A percentile compares a stretch with the other conserved stretches of the same genome.
Evolutionary conservation across 2,329 filamentous ascomycete species (phyloP).

Genomic region (Claviceps fusiformis): DNA sequence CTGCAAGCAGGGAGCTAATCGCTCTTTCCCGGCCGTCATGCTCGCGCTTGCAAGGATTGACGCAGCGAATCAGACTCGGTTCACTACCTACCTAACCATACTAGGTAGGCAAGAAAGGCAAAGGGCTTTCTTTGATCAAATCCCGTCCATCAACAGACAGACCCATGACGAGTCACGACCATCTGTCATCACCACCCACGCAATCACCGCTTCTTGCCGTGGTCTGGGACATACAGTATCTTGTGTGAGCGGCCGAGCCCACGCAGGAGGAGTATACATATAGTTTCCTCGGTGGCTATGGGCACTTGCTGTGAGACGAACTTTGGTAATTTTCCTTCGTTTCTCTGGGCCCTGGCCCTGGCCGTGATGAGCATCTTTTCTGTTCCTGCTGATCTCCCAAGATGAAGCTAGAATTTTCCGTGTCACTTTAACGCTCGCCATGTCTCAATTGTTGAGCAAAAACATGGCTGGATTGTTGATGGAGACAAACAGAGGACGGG

Average conservation of each 20-base stretch:
- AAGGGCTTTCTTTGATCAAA: not conserved
- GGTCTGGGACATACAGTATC: not conserved
- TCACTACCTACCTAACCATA: not conserved
- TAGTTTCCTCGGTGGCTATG: not conserved
- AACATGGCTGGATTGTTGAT: not conserved
- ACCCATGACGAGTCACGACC: not conserved
- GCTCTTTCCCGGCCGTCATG: constrained; percentile 12
- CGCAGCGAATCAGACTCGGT: not conserved
- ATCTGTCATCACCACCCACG: not conserved
- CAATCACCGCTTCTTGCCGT: not conserved
- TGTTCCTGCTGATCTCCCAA: not conserved
- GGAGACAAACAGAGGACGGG: not conserved
- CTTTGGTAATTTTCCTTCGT: not conserved
- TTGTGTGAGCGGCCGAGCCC: not conserved
- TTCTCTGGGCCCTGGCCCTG: not conserved
- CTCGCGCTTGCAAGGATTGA: constrained; percentile 1
- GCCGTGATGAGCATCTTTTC: not conserved
- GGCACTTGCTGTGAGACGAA: not conserved
- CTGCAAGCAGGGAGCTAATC: constrained; percentile 20
- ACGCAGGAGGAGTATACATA: no score
- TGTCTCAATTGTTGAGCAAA: not conserved
- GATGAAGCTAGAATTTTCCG: not conserved
- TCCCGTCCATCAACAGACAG: not conserved
- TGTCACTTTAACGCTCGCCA: not conserved
- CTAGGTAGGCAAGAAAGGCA: not conserved